A percentile compares a stretch with the other conserved stretches of the same genome.
Conservation (phyloP, 2,329 filamentous ascomycete species). For the Stenocarpella maydis region DNA sequence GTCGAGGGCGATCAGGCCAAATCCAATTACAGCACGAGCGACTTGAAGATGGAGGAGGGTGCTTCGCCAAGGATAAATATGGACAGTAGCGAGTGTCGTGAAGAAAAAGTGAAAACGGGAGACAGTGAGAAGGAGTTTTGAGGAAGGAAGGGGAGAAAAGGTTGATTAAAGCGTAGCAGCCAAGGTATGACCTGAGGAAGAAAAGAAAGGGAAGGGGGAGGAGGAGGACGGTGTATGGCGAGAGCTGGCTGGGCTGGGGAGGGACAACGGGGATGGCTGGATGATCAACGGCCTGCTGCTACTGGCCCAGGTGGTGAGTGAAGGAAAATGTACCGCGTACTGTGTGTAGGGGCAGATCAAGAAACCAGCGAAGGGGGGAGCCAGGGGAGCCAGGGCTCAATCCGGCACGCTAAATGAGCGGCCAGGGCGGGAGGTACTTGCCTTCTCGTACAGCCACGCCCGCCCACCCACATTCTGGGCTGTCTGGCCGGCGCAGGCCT, state of each 20-base stretch:
- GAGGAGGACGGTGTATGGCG: conserved; percentile 15
- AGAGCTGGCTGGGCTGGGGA: conserved; percentile 26
- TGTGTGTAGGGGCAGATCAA: background rate
- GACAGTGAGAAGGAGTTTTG: conserved; percentile 19
- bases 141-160: conserved; percentile 27
- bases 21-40: conserved; percentile 28
- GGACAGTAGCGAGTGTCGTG: conserved; percentile 37
- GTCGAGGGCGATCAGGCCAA: conserved; percentile 21
- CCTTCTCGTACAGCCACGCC: conserved; percentile 22
- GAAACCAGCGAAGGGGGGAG: conserved; percentile 14
- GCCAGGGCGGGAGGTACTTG: conserved; percentile 23
- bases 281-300: conserved; percentile 9
- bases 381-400: conserved; percentile 16
- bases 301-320: background rate
- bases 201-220: conserved; percentile 19
- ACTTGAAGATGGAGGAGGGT: conserved; percentile 25
- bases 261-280: conserved; percentile 22
- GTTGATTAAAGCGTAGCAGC: conserved; percentile 24
- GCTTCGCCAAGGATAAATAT: conserved; percentile 31
- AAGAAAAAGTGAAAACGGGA: conserved; percentile 30
- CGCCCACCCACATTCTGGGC: background rate
- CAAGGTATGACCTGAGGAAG: conserved; percentile 26
- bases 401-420: conserved; percentile 31
- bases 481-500: background rate
- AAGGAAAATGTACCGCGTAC: background rate